Evolutionary conservation across 2,329 filamentous ascomycete species (phyloP).

Genomic region (Epichloe sylvatica): DNA sequence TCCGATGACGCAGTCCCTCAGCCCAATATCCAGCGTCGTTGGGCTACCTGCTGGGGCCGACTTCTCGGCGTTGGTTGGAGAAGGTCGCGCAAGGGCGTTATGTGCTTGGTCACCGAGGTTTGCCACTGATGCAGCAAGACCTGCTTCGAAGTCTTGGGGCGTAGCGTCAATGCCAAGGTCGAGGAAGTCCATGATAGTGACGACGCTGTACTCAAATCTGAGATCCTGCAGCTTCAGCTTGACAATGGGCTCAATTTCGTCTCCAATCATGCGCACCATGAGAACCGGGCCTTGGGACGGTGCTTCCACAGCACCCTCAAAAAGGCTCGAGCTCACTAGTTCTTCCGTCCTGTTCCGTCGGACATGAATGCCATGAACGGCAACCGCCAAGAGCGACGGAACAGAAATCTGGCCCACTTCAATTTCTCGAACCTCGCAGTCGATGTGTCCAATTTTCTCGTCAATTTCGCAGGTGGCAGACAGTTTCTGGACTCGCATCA

Average conservation of each 20-base stretch:
- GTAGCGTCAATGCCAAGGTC: slow-evolving; percentile 54
- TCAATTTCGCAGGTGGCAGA: slow-evolving; percentile 50
- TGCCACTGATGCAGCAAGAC: slow-evolving; percentile 66
- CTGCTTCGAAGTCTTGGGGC: slow-evolving; percentile 58
- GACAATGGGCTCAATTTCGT: slow-evolving; percentile 83
- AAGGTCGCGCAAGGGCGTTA: slow-evolving; percentile 24
- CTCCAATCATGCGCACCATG: slow-evolving; percentile 80
- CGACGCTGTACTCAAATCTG: slow-evolving; percentile 76
- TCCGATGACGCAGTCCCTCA: slow-evolving; percentile 71
- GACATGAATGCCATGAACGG: slow-evolving; percentile 49
- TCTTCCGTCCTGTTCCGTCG: slow-evolving; percentile 55
- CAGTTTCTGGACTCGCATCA: slow-evolving; percentile 52
- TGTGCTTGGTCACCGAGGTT: slow-evolving; percentile 56
- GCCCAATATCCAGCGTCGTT: slow-evolving; percentile 55
- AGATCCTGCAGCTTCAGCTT: slow-evolving; percentile 79
- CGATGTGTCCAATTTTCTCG: slow-evolving; percentile 51
- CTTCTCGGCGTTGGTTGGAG: slow-evolving; percentile 9
- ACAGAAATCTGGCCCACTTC: slow-evolving; percentile 73
- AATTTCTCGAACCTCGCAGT: slow-evolving; percentile 43
- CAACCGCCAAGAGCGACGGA: slow-evolving; percentile 69
- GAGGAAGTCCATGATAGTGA: slow-evolving; percentile 67
- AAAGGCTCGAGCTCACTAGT: slow-evolving; percentile 44
- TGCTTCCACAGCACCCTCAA: slow-evolving; percentile 14
- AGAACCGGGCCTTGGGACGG: slow-evolving; percentile 38
- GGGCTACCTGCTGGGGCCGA: slow-evolving; percentile 33